Evolutionary conservation across 495 filamentous ascomycete species (phyloP).

Genomic region (Aspergillus baeticus): DNA sequence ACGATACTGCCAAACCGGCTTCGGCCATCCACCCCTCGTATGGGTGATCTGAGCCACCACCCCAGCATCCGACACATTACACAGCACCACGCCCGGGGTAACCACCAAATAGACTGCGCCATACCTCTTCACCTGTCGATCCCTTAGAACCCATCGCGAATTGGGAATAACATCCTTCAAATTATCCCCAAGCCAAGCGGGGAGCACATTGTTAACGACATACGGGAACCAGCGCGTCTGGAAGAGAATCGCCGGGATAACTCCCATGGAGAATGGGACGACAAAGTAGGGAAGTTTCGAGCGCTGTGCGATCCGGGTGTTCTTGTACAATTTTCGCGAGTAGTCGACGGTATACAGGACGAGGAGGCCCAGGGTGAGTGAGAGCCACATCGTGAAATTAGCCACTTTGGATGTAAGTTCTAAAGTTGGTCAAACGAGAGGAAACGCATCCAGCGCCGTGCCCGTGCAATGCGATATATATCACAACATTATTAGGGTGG

Average conservation of each 20-base stretch:
- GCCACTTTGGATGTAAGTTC: no score
- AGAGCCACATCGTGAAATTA: background rate
- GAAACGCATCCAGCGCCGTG: no score
- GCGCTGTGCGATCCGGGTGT: slow-evolving; percentile 25
- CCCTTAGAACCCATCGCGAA: slow-evolving; percentile 25
- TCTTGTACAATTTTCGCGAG: slow-evolving; percentile 10
- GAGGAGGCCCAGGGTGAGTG: slow-evolving; percentile 7
- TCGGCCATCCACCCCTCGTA: slow-evolving; percentile 40
- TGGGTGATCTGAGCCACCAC: slow-evolving; percentile 35
- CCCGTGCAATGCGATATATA: no score
- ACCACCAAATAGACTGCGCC: slow-evolving; percentile 43
- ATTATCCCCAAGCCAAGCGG: slow-evolving; percentile 10
- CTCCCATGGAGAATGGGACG: slow-evolving; percentile 31
- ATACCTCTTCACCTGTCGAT: slow-evolving; percentile 35
- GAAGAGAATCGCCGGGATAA: slow-evolving; percentile 25
- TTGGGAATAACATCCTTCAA: slow-evolving; percentile 6
- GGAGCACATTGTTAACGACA: slow-evolving; percentile 13
- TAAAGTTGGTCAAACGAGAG: no score
- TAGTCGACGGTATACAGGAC: slow-evolving; percentile 1
- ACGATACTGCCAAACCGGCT: slow-evolving; percentile 35
- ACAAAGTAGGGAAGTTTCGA: slow-evolving; percentile 37
- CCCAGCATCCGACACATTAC: slow-evolving; percentile 41
- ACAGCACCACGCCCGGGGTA: slow-evolving; percentile 38
- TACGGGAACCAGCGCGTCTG: slow-evolving; percentile 1
- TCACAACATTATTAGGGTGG: no score